These are phyloP conservation scores for Lachnellula suecica DNA, from an alignment of 2,329 filamentous ascomycete species.

Conservation along the genomic window DNA sequence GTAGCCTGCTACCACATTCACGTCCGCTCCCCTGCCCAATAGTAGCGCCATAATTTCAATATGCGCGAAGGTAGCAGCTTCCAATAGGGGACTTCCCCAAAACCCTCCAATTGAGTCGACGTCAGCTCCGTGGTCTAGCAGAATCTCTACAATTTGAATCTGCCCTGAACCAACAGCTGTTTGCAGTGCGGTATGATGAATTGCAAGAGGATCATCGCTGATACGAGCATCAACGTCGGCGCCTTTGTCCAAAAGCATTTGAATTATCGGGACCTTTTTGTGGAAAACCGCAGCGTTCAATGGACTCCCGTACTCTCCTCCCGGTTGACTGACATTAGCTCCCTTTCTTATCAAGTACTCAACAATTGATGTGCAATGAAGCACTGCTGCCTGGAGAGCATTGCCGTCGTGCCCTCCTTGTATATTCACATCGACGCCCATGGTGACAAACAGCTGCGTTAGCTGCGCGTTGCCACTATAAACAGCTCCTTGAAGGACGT, in stretches of 20 bases:
- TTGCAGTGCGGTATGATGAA: constrained; percentile 5
- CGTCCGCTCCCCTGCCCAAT: no score
- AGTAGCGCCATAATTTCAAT: no score
- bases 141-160: neutral
- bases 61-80: neutral
- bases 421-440: constrained; percentile 14
- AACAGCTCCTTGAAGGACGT: constrained; percentile 7
- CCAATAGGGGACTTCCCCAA: constrained; percentile 1
- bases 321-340: no score
- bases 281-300: no score
- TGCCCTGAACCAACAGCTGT: neutral
- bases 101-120: neutral
- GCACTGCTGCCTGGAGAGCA: constrained; percentile 12
- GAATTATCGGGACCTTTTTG: no score
- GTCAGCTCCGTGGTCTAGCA: constrained; percentile 9
- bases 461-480: neutral
- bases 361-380: neutral
- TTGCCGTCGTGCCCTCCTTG: constrained; percentile 8
- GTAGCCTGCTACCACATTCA: no score
- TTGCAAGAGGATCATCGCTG: no score
- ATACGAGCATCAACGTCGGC: no score
- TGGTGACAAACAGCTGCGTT: constrained; percentile 5
- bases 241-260: constrained; percentile 9
- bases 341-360: no score
- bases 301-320: no score